Evolutionary conservation across 2,329 filamentous ascomycete genomes (phyloP), one percentile per base, ranked within the genome.

Genomic region (Paramyrothecium roridum): DNA sequence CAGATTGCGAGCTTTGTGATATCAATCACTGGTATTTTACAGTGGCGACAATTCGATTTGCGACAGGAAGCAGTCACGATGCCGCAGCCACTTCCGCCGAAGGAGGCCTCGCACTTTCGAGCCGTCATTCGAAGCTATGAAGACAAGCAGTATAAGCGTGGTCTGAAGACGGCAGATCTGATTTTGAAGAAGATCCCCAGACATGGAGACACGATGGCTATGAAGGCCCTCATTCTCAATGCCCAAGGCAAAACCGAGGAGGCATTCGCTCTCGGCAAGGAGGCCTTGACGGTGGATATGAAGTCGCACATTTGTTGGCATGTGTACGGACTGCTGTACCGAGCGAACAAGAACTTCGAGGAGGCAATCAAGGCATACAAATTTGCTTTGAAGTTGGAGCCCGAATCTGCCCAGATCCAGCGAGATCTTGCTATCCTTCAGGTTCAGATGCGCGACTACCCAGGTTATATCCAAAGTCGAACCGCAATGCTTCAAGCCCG

Each of bases 251-350:
- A 96, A 76, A 87, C 88, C 30, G 91, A 96, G 56, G 95, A 99
- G 76, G 96, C 96, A 1, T 99, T 99, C 71, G 85, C 87, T 48
- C 82, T 99, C 57, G 93, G 90, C 67, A 99, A 97, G 77, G 84
- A 92, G 62, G 95, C 96, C 34, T 81, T 99, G 65, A 92, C 89
- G 63, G 91, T 93, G 67, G 93, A 98, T 72, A 98, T 99, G 93
- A 97, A 96, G 79, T 97, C 93, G 67, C 93, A 98, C 75, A 93
- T 99, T 67, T 98, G 93, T 80, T 99, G 95, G 95, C 96, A 99
- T 74, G 95, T 99, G 58, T 99, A 98, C 72, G 95, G 96, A 33
- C 77, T 99, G 63, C 82, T 99, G 52, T 98, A 96, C 76, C 88
- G 93, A 52, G 88, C 91, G 50, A 89, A 90, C 69, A 98, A 98